Conservation (phyloP, 2,329 filamentous ascomycete genomes). For the Ophiostoma tasmaniense region DNA sequence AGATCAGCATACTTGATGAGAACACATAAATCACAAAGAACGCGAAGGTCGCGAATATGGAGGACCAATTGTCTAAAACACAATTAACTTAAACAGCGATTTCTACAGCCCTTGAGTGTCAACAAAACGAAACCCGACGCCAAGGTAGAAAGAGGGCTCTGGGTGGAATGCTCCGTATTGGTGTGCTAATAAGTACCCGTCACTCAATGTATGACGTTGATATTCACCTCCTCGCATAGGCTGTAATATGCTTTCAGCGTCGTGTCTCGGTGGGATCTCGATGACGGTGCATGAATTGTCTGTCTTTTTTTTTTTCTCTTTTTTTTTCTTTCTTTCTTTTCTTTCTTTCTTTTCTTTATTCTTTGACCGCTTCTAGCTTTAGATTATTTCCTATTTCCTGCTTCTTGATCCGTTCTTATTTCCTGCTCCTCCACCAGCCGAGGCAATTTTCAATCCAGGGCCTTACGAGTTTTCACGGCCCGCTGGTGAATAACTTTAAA, state of each 20-base stretch:
- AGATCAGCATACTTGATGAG: too few relatives aligned
- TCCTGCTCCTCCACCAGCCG: background rate
- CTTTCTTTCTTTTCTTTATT: background rate
- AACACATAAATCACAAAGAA: too few relatives aligned
- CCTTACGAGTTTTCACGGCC: background rate
- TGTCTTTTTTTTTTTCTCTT: background rate
- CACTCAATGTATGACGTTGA: background rate
- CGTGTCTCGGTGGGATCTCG: background rate
- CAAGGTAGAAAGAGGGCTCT: background rate
- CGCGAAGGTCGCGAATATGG: too few relatives aligned
- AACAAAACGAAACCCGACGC: background rate
- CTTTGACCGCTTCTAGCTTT: background rate
- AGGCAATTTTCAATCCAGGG: background rate
- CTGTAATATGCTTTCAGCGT: background rate
- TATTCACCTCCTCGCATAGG: background rate
- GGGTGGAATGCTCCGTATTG: background rate
- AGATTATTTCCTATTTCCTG: background rate
- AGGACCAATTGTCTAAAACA: too few relatives aligned
- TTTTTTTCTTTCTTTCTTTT: background rate
- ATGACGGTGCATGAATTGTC: background rate
- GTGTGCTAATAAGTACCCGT: slow-evolving; percentile 2
- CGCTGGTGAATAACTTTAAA: background rate
- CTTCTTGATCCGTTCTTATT: background rate
- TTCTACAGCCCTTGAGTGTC: background rate
- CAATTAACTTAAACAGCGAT: background rate